These are phyloP conservation scores for Plasmodium gaboni DNA, from an alignment of 169 alveolate species.

Conservation along the genomic window DNA sequence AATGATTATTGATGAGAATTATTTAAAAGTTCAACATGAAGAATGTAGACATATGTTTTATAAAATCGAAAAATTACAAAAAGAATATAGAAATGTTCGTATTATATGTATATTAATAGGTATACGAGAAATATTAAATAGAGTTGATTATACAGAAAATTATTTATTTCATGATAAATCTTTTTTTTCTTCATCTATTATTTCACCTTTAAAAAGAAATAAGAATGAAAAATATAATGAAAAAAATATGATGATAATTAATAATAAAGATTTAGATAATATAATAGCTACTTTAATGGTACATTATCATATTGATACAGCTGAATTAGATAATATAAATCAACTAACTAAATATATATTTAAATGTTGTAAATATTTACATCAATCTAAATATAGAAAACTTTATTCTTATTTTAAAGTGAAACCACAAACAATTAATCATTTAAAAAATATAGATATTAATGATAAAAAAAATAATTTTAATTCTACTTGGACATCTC, in stretches of 20 bases:
- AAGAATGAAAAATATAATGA: not conserved
- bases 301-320: slow-evolving; percentile 35
- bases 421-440: slow-evolving; percentile 40
- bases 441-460: slow-evolving; percentile 1
- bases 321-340: slow-evolving; percentile 40
- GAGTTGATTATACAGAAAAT: slow-evolving; percentile 6
- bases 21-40: slow-evolving; percentile 22
- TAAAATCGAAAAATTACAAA: slow-evolving; percentile 46
- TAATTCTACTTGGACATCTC: slow-evolving; percentile 62
- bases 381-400: slow-evolving; percentile 53
- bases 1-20: slow-evolving; percentile 34
- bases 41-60: slow-evolving; percentile 3
- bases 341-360: slow-evolving; percentile 34
- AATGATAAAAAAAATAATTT: slow-evolving; percentile 1
- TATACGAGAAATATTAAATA: slow-evolving; percentile 53
- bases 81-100: slow-evolving; percentile 31
- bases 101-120: slow-evolving; percentile 69
- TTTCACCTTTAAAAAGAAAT: not conserved
- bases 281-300: slow-evolving; percentile 35
- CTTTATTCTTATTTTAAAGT: slow-evolving; percentile 55
- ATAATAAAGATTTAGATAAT: slow-evolving; percentile 30
- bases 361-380: slow-evolving; percentile 51
- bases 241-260: slow-evolving; percentile 17
- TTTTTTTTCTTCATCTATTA: too few species aligned
- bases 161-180: not conserved